Evolutionary conservation across 768 basidiomycete genomes (phyloP).

Genomic region (Filobasidium wieringae): DNA sequence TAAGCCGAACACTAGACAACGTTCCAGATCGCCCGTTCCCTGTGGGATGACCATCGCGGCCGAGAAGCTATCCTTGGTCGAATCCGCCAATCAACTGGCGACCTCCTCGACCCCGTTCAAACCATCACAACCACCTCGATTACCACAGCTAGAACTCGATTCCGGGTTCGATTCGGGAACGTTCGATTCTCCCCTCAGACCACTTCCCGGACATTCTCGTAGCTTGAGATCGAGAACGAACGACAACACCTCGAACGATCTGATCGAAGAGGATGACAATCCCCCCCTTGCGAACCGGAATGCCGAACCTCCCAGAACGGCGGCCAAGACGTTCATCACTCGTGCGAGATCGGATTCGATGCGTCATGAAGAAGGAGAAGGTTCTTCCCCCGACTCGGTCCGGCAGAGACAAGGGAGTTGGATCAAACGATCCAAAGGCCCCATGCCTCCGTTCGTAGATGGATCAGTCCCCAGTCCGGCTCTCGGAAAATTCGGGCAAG

Average conservation of each 20-base stretch:
- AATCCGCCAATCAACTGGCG: background rate
- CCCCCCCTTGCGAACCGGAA: background rate
- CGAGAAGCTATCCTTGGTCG: slow-evolving; percentile 1
- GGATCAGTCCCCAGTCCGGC: background rate
- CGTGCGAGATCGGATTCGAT: slow-evolving; percentile 5
- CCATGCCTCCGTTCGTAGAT: background rate
- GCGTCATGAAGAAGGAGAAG: slow-evolving; percentile 4
- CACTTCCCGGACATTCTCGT: slow-evolving; percentile 10
- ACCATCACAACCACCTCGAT: background rate
- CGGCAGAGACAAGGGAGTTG: slow-evolving; percentile 11
- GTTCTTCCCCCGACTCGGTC: slow-evolving; percentile 7
- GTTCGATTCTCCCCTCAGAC: slow-evolving; percentile 4
- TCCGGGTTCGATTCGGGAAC: background rate
- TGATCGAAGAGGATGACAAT: background rate
- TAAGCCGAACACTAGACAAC: background rate
- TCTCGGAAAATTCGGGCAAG: background rate
- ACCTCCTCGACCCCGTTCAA: background rate
- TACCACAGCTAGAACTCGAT: background rate
- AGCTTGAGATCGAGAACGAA: background rate
- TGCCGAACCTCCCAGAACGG: background rate
- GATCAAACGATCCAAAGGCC: slow-evolving; percentile 15
- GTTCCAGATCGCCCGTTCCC: too few species aligned
- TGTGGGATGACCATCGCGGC: slow-evolving; percentile 13
- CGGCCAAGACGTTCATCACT: slow-evolving; percentile 3
- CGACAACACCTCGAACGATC: background rate